Evolutionary conservation across 805 yeast species (phyloP).

Genomic region (Ogataea parapolymorpha): DNA sequence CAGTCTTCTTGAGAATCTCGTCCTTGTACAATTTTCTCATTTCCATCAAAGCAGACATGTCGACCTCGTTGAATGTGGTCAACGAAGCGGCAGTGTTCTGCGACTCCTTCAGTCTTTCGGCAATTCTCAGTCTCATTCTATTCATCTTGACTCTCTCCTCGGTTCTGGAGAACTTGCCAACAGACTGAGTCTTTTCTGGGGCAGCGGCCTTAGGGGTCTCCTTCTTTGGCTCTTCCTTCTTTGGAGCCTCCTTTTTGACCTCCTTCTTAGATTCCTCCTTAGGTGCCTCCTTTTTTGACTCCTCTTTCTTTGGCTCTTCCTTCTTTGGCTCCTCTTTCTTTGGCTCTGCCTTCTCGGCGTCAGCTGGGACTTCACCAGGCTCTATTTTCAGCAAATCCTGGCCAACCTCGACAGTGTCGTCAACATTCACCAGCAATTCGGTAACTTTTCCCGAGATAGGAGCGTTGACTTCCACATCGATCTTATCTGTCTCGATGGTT

Average conservation of each 20-base stretch:
- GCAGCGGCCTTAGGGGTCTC: conserved; percentile 13
- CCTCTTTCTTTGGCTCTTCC: conserved; percentile 22
- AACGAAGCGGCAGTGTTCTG: conserved; percentile 98
- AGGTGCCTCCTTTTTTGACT: conserved; percentile 31
- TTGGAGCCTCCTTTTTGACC: conserved; percentile 17
- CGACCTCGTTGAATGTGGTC: conserved; percentile 97
- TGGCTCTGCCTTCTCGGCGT: conserved; percentile 26
- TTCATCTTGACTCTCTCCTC: conserved; percentile 97
- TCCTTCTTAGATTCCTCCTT: conserved; percentile 8
- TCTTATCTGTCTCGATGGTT: conserved; percentile 97
- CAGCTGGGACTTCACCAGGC: conserved; percentile 64
- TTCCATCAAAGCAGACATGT: conserved; percentile 87
- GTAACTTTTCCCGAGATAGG: conserved; percentile 88
- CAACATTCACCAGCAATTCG: conserved; percentile 77
- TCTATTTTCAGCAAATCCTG: conserved; percentile 88
- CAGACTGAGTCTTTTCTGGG: conserved; percentile 33
- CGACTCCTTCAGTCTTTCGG: conserved; percentile 98
- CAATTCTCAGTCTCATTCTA: conserved; percentile 98
- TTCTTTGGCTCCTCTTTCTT: conserved; percentile 26
- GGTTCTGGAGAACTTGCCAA: conserved; percentile 65
- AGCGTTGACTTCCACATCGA: conserved; percentile 94
- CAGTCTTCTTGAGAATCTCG: conserved; percentile 89
- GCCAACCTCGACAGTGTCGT: conserved; percentile 94
- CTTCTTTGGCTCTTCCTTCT: neutral
- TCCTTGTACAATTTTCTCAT: conserved; percentile 97